These are phyloP conservation scores for Cenchrus purpureus DNA, from an alignment of 176 grass and related monocot genomes.

Conservation along the genomic window DNA sequence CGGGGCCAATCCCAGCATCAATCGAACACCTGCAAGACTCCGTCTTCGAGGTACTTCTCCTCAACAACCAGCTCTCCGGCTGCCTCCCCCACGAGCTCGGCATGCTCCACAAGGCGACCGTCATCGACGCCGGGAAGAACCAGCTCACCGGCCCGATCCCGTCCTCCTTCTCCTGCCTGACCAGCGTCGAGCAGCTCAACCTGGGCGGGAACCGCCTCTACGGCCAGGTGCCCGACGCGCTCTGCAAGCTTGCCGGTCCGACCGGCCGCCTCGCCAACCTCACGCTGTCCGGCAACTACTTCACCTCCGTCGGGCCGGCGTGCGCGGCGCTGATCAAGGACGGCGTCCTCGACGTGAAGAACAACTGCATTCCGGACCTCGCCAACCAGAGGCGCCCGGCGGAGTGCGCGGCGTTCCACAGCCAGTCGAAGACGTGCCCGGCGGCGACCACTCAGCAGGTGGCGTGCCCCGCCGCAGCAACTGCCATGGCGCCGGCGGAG, in stretches of 20 bases:
- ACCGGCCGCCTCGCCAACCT: constrained; percentile 60
- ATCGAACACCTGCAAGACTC: constrained; percentile 24
- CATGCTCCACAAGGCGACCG: constrained; percentile 48
- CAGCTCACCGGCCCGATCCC: constrained; percentile 74
- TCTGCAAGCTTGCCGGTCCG: constrained; percentile 52
- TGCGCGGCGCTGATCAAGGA: constrained; percentile 50
- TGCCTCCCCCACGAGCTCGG: constrained; percentile 73
- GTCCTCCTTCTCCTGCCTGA: constrained; percentile 60
- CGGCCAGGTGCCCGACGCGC: constrained; percentile 57
- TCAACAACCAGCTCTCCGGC: constrained; percentile 73
- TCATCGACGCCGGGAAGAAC: constrained; percentile 78
- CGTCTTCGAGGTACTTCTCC: constrained; percentile 57
- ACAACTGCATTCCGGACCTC: constrained; percentile 67
- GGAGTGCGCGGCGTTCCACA: constrained; percentile 68
- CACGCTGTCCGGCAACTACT: constrained; percentile 76
- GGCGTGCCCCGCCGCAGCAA: constrained; percentile 14
- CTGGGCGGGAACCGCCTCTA: constrained; percentile 48
- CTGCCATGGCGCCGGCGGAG: not conserved
- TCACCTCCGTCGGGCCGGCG: constrained; percentile 56
- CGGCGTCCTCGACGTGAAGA: constrained; percentile 52
- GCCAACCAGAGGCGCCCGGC: constrained; percentile 56
- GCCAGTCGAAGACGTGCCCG: constrained; percentile 56
- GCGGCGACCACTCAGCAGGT: constrained; percentile 21
- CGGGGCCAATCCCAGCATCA: constrained; percentile 41
- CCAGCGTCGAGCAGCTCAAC: constrained; percentile 71